Percentiles rank a stretch among this genome's conserved stretches.
phyloP scores from a whole-genome alignment of 306 rosid genomes.

The Quercus mongolica region DNA sequence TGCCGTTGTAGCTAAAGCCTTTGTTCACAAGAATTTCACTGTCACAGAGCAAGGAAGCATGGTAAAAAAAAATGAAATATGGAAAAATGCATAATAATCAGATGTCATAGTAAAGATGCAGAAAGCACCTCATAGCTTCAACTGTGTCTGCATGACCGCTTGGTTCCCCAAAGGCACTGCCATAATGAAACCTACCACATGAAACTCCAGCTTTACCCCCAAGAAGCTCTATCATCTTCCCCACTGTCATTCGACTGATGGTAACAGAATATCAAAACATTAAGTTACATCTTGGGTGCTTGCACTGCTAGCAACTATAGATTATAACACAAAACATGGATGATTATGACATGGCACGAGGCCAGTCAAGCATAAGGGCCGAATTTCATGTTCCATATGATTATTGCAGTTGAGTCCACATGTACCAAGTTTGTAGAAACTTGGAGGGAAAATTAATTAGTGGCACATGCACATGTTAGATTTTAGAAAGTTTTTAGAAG shows the following conservation, averaged over 20 bases:
- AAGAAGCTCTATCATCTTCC: conserved; percentile 98
- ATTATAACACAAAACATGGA: background rate
- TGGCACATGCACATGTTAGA: no score
- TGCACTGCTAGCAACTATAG: background rate
- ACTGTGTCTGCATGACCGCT: conserved; percentile 99
- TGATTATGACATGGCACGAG: no score
- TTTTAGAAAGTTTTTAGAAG: no score
- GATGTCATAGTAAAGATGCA: conserved; percentile 6
- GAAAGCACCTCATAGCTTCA: conserved; percentile 74
- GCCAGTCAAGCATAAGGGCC: no score
- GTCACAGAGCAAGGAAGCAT: conserved; percentile 25
- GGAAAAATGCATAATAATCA: conserved; percentile 10
- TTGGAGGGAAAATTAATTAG: no score
- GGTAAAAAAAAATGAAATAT: conserved; percentile 3
- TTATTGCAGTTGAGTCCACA: no score
- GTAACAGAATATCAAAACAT: conserved; percentile 19
- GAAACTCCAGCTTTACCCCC: conserved; percentile 99
- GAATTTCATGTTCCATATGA: no score
- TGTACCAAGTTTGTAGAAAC: no score
- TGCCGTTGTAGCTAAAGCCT: conserved; percentile 87
- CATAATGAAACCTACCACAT: conserved; percentile 91
- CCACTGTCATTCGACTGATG: conserved; percentile 94
- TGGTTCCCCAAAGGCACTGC: conserved; percentile 98
- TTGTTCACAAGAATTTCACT: conserved; percentile 82
- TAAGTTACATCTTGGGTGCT: background rate